Base-by-base conservation (phyloP, 768 basidiomycete species). In the Leccinum aurantiacum region DNA sequence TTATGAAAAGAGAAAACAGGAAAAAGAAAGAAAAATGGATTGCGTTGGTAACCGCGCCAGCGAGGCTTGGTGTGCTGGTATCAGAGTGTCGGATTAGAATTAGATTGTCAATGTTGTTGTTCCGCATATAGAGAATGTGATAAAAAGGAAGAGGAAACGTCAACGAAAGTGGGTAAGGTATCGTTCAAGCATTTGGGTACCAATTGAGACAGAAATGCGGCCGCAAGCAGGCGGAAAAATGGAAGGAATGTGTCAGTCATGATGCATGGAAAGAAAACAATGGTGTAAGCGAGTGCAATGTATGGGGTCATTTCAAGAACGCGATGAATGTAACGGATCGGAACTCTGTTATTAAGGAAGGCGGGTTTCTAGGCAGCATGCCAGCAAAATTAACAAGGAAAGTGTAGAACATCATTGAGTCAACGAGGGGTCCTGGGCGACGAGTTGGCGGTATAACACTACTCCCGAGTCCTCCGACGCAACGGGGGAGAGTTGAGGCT, bases 371-470 rank as follows among this genome's bases (percentile, higher is more conserved):
- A 69, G 63, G 38, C 48, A 58, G 44, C 53, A 58, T 37, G 49
- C 60, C 54, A 56, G 49, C 29, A 55, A 62, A 53, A 63, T 56
- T 17, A 27, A 19, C 48, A 33, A 31, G 33, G 37, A 47, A 54
- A 50, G 57, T 53, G 35, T 38, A 37, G 49, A 57, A 63, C 38
- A 60, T 71, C 60, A 71, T 59, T 75, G 74, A 65, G 81, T 82
- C 71, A 92, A 77, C 62, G 87, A 84, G 46, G 86, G 86, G 69
- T 92, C 88, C 63, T 90, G 84, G 54, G 85, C 86, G 68, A 92
- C 80, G 73, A 93, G 84, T 74, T 90, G 88, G 62, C 89, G 87
- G 78, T 92, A 91, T 70, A 93, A 74, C 64, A 88, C 90, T 63
- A 93, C 89, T 63, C 89, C 90, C 54, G 91, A 93, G 72, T 93